Conservation (phyloP, 1,139 yeast genomes). For the Pichia sp. region DNA sequence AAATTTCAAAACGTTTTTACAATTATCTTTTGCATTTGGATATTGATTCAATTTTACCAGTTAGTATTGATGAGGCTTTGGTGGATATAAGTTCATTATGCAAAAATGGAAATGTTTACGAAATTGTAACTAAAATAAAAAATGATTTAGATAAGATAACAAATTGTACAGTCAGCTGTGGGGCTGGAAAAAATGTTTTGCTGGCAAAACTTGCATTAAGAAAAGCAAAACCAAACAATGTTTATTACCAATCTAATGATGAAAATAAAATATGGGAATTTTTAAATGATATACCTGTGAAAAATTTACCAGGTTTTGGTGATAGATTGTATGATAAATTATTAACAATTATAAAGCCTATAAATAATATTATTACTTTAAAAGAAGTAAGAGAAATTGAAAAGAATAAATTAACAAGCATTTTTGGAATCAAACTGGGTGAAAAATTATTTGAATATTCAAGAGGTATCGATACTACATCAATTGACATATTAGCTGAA, state of each 20-base stretch:
- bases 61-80: conserved; percentile 86
- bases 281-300: conserved; percentile 41
- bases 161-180: conserved; percentile 69
- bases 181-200: conserved; percentile 64
- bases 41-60: conserved; percentile 67
- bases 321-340: conserved; percentile 42
- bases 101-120: conserved; percentile 30
- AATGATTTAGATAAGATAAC: conserved; percentile 41
- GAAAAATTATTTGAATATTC: conserved; percentile 51
- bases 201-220: conserved; percentile 73
- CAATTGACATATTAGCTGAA: conserved; percentile 41
- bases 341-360: conserved; percentile 19
- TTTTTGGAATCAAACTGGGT: conserved; percentile 70
- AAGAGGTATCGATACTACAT: conserved; percentile 62
- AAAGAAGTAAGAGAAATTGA: conserved; percentile 37
- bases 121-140: conserved; percentile 35
- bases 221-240: conserved; percentile 78
- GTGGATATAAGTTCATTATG: conserved; percentile 51
- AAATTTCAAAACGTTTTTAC: conserved; percentile 50
- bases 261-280: conserved; percentile 30
- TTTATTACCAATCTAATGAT: conserved; percentile 27
- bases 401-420: conserved; percentile 33
- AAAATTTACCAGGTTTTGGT: conserved; percentile 86
- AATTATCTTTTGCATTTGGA: conserved; percentile 33
- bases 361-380: conserved; percentile 25